Evolutionary conservation across 2,329 filamentous ascomycete genomes (phyloP), one percentile per base, ranked within the genome.

Genomic region (Truncatella angustata): DNA sequence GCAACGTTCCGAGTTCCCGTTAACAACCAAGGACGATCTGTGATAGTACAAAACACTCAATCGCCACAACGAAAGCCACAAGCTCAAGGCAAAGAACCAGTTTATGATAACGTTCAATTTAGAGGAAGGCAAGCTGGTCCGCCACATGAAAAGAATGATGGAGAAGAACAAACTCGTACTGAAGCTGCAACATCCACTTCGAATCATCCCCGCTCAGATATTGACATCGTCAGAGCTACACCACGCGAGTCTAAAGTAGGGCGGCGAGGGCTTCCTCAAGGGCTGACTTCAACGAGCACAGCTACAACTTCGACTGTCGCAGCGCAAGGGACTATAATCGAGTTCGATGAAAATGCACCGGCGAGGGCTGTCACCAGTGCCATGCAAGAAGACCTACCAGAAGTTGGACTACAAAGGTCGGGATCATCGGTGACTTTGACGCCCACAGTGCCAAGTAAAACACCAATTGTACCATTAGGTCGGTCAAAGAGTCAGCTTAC

Each of bases 401-500:
- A 56, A 51, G 52, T 35, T 24, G 32, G 54, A 30, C 56, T 55
- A 4, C 53, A 55, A 49, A 57, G 50, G 40, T 54, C 58, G 11
- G 55, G 60, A 36, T 69, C 70, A 23, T 69, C 71, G 7, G 62
- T 65, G 14, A 50, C 47, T 5, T 16, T 81, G 51, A 73, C 71
- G 4, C 79, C 79, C 21, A 82, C 79, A 1, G 73, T 73, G 50
- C 78, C 77, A 4, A 77, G 70, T 39, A 65, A 70, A 10, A 68
- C 71, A 12, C 67, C 75, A 23, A 66, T 66, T 12, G 70, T 80
- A 6, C 78, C 77, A 4, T 68, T 85, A 45, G 80, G 73, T n/a
- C 72, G 80, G 52, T 79, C 81, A n/a, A 82, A 78, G 64, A 85
- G 81, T 58, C 81, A 85, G 61, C 69, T 86, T 24, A 79, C 77